phyloP scores from a whole-genome alignment of 2,329 filamentous ascomycete species.

The Gnomoniopsis smithogilvyi region DNA sequence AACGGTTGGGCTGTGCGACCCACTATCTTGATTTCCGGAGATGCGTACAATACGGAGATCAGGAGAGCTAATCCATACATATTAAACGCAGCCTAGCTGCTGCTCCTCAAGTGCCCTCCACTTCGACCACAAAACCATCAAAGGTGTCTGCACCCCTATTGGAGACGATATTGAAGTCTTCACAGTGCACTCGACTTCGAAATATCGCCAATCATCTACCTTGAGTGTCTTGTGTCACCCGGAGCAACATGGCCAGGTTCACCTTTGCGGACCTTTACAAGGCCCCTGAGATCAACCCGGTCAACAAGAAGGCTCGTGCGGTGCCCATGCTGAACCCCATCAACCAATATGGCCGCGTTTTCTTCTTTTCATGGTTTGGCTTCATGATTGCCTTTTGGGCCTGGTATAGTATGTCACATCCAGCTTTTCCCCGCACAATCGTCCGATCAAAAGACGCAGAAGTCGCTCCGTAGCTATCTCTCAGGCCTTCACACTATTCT shows the following conservation, averaged over 20 bases:
- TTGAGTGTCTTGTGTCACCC: neutral
- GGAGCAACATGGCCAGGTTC: slow-evolving; percentile 29
- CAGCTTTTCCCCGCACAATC: neutral
- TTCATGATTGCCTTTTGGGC: slow-evolving; percentile 89
- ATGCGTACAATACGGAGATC: slow-evolving; percentile 2
- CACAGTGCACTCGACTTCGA: neutral
- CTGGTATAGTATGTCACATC: slow-evolving; percentile 58
- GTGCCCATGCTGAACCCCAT: slow-evolving; percentile 77
- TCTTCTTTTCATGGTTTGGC: slow-evolving; percentile 85
- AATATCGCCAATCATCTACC: neutral
- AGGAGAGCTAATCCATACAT: neutral
- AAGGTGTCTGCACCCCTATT: neutral
- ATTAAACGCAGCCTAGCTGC: neutral
- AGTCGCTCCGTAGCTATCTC: too few relatives aligned
- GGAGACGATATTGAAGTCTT: neutral
- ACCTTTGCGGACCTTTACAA: slow-evolving; percentile 39
- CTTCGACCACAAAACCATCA: neutral
- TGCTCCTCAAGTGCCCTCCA: neutral
- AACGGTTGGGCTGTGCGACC: slow-evolving; percentile 1
- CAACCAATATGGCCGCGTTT: slow-evolving; percentile 79
- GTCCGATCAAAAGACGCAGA: too few relatives aligned
- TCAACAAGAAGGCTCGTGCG: slow-evolving; percentile 78
- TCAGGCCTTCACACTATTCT: too few relatives aligned
- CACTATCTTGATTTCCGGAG: slow-evolving; percentile 6
- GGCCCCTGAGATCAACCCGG: slow-evolving; percentile 74